Percentiles rank a stretch among this genome's conserved stretches.
Evolutionary conservation across 202 grass and related monocot species (phyloP).

Genomic region (Hordeum pubiflorum): DNA sequence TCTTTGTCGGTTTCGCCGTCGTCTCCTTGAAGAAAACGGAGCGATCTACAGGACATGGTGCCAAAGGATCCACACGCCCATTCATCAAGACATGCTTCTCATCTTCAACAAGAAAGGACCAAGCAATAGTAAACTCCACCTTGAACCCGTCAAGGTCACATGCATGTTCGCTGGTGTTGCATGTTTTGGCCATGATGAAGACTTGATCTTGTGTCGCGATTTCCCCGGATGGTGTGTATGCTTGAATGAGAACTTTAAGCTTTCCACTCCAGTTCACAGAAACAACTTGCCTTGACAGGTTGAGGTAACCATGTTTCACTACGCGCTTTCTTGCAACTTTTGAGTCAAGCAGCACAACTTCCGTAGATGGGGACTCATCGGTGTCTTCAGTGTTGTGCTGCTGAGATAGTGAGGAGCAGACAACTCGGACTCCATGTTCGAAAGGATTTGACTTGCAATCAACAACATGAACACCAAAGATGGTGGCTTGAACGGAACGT

Average conservation of each 20-base stretch:
- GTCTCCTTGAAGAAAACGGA: no score
- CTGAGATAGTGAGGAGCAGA: background rate
- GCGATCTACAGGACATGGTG: background rate
- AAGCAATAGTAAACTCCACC: background rate
- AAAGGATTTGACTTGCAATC: background rate
- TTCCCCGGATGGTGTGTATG: background rate
- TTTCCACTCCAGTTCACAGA: background rate
- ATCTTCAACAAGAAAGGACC: background rate
- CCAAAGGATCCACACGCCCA: background rate
- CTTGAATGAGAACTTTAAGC: background rate
- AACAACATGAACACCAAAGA: background rate
- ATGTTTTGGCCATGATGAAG: background rate
- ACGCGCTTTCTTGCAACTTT: background rate
- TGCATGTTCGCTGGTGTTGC: background rate
- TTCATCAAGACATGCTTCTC: background rate
- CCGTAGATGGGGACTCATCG: background rate
- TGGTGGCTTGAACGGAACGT: background rate
- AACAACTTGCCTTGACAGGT: background rate
- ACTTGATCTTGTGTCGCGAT: background rate
- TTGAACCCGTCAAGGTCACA: background rate
- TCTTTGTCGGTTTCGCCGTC: no score
- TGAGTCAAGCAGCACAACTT: background rate
- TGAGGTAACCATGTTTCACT: background rate
- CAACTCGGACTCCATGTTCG: background rate
- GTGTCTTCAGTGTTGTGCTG: background rate